These are phyloP conservation scores for Otatea glauca DNA, from an alignment of 176 grass and related monocot genomes.

Conservation along the genomic window DNA sequence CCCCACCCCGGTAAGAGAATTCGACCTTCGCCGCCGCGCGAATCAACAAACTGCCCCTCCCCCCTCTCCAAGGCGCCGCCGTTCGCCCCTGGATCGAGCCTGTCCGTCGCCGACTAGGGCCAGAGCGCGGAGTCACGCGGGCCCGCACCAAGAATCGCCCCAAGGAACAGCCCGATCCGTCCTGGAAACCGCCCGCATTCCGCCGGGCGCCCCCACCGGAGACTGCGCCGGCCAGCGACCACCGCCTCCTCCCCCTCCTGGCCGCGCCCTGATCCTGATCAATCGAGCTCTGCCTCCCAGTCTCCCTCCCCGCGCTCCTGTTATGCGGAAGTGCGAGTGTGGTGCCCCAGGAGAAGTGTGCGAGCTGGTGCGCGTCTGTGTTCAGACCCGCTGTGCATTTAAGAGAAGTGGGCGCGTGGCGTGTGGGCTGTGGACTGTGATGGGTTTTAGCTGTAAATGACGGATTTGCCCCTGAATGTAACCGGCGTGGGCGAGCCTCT, in stretches of 20 bases:
- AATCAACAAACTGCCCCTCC: not conserved
- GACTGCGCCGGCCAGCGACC: not conserved
- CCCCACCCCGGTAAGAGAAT: conserved; percentile 2
- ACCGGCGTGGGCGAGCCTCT: not conserved
- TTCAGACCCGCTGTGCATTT: conserved; percentile 28
- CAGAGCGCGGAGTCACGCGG: not conserved
- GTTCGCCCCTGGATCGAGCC: not conserved
- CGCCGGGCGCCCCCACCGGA: not conserved
- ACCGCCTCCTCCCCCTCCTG: not conserved
- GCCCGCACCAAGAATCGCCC: not conserved
- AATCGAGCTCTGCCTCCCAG: not conserved
- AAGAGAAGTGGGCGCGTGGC: conserved; percentile 35
- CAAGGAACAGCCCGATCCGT: conserved; percentile 2
- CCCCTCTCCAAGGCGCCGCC: conserved; percentile 14
- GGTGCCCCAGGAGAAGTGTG: conserved; percentile 21
- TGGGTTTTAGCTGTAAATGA: not conserved
- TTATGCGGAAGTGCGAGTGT: conserved; percentile 25
- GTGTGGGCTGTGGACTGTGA: not conserved
- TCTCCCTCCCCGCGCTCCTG: not conserved
- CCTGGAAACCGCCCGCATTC: conserved; percentile 35
- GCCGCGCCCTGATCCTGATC: not conserved
- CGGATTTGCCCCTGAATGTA: conserved; percentile 25
- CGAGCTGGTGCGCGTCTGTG: not conserved
- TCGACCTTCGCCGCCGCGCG: conserved; percentile 17
- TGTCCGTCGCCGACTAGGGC: not conserved